These are phyloP conservation scores for Aspergillus bombycis DNA, from an alignment of 2,329 filamentous ascomycete species.

Conservation along the genomic window DNA sequence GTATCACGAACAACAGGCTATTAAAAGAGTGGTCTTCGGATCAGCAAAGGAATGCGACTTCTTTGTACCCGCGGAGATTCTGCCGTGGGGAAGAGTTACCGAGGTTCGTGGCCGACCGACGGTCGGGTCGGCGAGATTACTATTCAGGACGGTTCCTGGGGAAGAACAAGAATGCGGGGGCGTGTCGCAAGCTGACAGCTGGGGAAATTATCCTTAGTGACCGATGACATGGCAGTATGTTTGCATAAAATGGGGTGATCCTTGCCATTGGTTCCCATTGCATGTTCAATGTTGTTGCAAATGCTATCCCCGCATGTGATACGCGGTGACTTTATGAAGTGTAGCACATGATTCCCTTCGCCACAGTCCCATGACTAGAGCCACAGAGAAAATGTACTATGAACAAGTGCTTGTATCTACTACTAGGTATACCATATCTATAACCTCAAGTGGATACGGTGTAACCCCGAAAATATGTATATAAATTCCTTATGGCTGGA, in stretches of 20 bases:
- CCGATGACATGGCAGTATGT: not conserved
- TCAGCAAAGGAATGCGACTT: constrained; percentile 12
- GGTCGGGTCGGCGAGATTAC: constrained; percentile 5
- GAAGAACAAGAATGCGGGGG: constrained; percentile 1
- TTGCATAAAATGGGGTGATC: not conserved
- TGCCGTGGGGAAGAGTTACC: constrained; percentile 36
- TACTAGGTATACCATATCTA: not conserved
- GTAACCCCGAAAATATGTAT: not conserved
- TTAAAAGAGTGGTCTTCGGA: not conserved
- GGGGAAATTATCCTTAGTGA: not conserved
- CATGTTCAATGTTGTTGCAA: not conserved
- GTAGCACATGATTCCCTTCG: not conserved
- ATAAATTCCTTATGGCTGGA: not conserved
- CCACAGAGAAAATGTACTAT: not conserved
- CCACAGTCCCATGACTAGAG: not conserved
- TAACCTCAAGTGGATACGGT: not conserved
- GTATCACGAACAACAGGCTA: not conserved
- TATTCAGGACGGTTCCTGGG: not conserved
- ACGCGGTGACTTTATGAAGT: no score
- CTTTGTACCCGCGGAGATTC: constrained; percentile 26
- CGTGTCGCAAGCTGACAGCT: not conserved
- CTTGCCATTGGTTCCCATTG: not conserved
- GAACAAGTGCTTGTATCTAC: not conserved
- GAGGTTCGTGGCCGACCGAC: constrained; percentile 28
- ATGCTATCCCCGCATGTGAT: constrained; percentile 14